A percentile compares a stretch with the other conserved stretches of the same genome.
phyloP scores from a whole-genome alignment of 257 asterid species.

The Nicotiana benthamiana region DNA sequence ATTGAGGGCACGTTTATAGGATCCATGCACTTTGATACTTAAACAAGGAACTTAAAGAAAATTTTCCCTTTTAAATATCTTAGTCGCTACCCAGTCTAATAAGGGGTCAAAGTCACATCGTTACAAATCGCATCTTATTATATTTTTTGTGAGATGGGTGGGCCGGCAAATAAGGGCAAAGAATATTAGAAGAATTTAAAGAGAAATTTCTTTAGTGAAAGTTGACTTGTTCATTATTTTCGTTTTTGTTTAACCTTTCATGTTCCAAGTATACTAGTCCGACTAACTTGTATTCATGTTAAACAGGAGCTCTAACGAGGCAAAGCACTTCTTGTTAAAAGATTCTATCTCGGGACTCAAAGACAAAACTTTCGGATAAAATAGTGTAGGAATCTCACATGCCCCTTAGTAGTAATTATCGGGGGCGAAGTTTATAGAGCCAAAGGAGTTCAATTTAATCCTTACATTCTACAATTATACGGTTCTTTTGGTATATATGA shows the following conservation, averaged over 20 bases:
- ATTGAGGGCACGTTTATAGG: conserved; percentile 5
- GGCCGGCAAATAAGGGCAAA: background rate
- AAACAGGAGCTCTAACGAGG: background rate
- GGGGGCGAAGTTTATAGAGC: too few relatives aligned
- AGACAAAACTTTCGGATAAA: too few relatives aligned
- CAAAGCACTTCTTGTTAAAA: too few relatives aligned
- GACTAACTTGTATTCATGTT: background rate
- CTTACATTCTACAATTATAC: too few relatives aligned
- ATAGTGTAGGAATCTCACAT: too few relatives aligned
- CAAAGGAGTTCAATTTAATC: too few relatives aligned
- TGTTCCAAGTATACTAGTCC: too few relatives aligned
- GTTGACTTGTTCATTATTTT: background rate
- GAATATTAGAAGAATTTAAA: background rate
- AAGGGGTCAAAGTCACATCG: background rate
- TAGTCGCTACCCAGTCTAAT: background rate
- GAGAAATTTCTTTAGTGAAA: background rate
- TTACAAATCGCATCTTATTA: too few relatives aligned
- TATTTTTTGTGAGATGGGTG: background rate
- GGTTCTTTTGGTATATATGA: too few relatives aligned
- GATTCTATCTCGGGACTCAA: too few relatives aligned
- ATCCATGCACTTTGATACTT: background rate
- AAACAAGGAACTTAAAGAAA: background rate
- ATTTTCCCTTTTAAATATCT: background rate
- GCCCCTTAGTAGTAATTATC: too few relatives aligned
- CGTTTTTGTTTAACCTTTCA: too few relatives aligned